These are phyloP conservation scores for Schoenoplectus tabernaemontani DNA, from an alignment of 202 grass and related monocot genomes.

Conservation along the genomic window DNA sequence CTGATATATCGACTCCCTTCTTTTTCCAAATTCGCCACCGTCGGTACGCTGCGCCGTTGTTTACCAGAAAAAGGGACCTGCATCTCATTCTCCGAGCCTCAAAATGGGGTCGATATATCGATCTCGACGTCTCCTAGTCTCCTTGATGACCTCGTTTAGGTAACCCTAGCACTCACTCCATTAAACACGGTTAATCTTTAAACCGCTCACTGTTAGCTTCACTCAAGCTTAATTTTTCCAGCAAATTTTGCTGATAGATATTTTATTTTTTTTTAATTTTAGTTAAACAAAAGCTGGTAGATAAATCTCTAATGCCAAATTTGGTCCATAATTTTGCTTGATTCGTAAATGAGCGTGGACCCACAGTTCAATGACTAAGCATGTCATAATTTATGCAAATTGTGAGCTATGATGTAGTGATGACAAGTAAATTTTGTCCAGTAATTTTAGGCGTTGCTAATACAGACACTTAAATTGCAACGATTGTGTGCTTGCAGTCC, in stretches of 20 bases:
- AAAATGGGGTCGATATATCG: conserved; percentile 11
- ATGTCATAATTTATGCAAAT: not conserved
- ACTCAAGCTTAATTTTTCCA: not conserved
- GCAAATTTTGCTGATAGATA: not conserved
- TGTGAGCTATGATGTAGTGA: not conserved
- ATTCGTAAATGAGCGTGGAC: not conserved
- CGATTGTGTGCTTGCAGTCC: not conserved
- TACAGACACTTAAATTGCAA: not conserved
- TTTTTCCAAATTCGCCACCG: conserved; percentile 1
- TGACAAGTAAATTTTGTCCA: not conserved
- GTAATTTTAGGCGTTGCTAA: not conserved
- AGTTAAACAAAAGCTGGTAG: not conserved
- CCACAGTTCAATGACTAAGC: not conserved
- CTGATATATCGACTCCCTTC: not conserved
- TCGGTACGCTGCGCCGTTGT: not conserved
- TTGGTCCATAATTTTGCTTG: not conserved
- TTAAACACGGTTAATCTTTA: not conserved
- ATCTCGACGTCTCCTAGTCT: not conserved
- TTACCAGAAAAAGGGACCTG: not conserved
- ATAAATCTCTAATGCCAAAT: not conserved
- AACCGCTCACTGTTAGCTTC: not conserved
- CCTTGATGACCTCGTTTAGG: not conserved
- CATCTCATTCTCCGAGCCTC: not conserved
- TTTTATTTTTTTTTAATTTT: not conserved
- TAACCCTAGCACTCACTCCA: not conserved